These are phyloP conservation scores for Penicillium janthinellum DNA, from an alignment of 2,329 filamentous ascomycete genomes.

Conservation along the genomic window DNA sequence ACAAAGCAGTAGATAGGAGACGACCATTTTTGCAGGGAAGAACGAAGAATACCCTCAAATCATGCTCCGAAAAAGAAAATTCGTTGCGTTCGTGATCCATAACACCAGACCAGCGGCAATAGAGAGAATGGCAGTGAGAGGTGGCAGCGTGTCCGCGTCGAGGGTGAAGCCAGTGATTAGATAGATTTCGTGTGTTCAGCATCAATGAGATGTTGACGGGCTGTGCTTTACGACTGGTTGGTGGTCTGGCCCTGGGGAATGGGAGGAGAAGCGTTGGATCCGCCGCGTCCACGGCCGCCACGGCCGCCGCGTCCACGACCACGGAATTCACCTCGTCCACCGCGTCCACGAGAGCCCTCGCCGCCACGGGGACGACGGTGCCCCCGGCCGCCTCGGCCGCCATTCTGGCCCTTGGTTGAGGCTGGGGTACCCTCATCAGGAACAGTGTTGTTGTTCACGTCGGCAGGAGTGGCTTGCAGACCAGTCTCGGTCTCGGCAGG, in stretches of 20 bases:
- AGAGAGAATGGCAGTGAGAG: slow-evolving; percentile 16
- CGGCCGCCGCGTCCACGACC: slow-evolving; percentile 27
- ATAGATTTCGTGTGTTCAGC: not conserved
- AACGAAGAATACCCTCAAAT: slow-evolving; percentile 3
- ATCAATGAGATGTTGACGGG: not conserved
- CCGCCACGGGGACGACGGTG: slow-evolving; percentile 38
- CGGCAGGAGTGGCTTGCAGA: slow-evolving; percentile 63
- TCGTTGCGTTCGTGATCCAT: slow-evolving; percentile 43
- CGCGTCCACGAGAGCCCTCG: slow-evolving; percentile 39
- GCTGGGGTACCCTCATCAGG: slow-evolving; percentile 54
- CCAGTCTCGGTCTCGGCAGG: slow-evolving; percentile 73
- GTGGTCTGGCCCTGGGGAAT: not conserved
- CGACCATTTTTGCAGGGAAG: slow-evolving; percentile 26
- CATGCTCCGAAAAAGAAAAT: slow-evolving; percentile 29
- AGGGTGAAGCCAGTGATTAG: not conserved
- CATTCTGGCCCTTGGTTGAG: slow-evolving; percentile 47
- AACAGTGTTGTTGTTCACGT: slow-evolving; percentile 63
- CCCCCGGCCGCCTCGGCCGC: slow-evolving; percentile 37
- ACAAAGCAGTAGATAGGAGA: slow-evolving; percentile 37
- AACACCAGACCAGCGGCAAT: slow-evolving; percentile 30
- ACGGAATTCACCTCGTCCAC: slow-evolving; percentile 32
- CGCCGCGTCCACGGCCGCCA: slow-evolving; percentile 32
- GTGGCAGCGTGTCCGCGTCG: slow-evolving; percentile 5
- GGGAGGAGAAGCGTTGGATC: slow-evolving; percentile 29
- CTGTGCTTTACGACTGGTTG: not conserved